Base-by-base conservation (phyloP, 352 stramenopile genomes). In the Thalassiosira delicatula region DNA sequence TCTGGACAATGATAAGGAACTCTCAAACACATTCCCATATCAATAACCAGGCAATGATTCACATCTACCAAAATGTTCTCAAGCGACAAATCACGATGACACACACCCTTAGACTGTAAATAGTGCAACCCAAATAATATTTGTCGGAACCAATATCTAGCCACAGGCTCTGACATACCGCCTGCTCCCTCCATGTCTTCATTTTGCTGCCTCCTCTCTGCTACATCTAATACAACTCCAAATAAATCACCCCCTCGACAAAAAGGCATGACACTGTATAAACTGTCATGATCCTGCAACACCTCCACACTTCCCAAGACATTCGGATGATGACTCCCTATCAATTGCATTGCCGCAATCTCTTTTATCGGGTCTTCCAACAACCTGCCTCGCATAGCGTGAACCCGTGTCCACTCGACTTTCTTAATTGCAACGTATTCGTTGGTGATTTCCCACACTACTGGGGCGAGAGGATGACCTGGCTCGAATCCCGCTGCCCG, bases 31-130 rank as follows among this genome's bases (percentile, higher is more conserved):
- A 96, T 95, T 49, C 93, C 93, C 83, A 96, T 93, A 79, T 96
- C 93, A 79, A 95, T 96, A 27, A 94, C 96, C 90, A 89, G 69
- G 85, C 70, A 93, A 69, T 86, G 81, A 71, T 83, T 89, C 33
- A 70, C 92, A 88, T 94, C 93, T 54, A 98, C 89, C 30, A 99
- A 86, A 44, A 99, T 95, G 89, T 99, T 99, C 88, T 99, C 97
- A n/a, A 99, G 87, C 30, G 95, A 98, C 63, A 99, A 90, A 81
- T 99, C 97, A 67, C 96, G 94, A 85, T 98, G 96, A 25, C 91
- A 95, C 66, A 95, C 79, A 11, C 91, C 91, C 75, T 88, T 85
- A 0, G 65, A 79, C 79, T 95, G 91, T 32, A 95, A 84, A 84
- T 92, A 83, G 73, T 92, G 77, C 29, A 95, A 83, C 17, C 90